Base-by-base conservation (phyloP, 108 stramenopile genomes). In the Parmales sp. region DNA sequence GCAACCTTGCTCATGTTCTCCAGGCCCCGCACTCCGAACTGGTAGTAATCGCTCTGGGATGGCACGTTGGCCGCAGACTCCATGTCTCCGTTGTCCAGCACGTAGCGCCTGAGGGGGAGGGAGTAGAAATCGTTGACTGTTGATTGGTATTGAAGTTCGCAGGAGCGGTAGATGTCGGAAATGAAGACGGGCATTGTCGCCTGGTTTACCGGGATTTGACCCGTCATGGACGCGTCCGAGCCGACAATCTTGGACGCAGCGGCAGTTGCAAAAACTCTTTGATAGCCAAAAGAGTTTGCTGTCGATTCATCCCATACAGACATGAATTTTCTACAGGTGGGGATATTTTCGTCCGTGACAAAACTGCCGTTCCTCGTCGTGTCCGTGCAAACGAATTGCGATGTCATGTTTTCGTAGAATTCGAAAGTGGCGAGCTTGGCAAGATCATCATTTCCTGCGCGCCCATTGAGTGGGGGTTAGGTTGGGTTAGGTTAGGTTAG, bases 1-100 rank as follows among this genome's bases (percentile, higher is more conserved):
- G 54, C 54, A 34, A 34, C 54, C 26, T 11, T 60, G 54, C 9
- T 60, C 54, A 60, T 60, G 26, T 60, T 60, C 26, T 60, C 54
- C 29, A 60, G 13, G 26, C 54, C 54, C 16, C 36, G 13, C 16
- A 19, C 29, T 13, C n/a, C 54, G 54, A 60, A 60, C 26, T 60
- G 54, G 54, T 60, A 60, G 16, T 34, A 60, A 34, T 60, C 54
- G 8, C 11, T 34, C 54, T 60, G 54, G 2, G 29, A 28, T 5
- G 54, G 54, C 13, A 19, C 26, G 3, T 11, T 18, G 20, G 29
- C 54, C 6, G 54, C 54, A 34, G 29, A 34, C 8, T 34, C 7
- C 29, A 60, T 6, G 16, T 60, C 54, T 13, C 11, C 16, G 54
- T 28, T 28, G 31, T 60, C 54, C 6, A 60, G 29, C 3, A 28